phyloP scores from a whole-genome alignment of 371 early-diverging fungal species.

The Lichtheimia hyalospora region DNA sequence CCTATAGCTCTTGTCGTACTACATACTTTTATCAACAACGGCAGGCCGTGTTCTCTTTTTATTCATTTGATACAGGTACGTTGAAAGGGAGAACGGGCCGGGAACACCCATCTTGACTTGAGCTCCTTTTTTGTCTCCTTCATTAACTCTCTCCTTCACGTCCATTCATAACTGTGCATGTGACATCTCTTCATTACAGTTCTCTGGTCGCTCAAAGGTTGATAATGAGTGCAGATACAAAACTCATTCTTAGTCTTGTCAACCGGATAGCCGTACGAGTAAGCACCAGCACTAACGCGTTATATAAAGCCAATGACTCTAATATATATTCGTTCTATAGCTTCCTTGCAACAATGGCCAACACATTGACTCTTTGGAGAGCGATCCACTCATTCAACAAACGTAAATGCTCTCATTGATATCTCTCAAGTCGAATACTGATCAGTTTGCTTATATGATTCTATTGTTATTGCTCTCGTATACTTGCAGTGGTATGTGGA shows the following conservation, averaged over 20 bases:
- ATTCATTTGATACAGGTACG: neutral
- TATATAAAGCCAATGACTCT: too few relatives aligned
- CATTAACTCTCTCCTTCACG: conserved; percentile 4
- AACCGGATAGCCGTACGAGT: conserved; percentile 54
- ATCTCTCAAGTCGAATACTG: neutral
- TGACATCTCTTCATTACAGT: neutral
- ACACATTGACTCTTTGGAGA: conserved; percentile 56
- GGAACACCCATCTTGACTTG: neutral
- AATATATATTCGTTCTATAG: conserved; percentile 20
- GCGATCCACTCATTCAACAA: conserved; percentile 67
- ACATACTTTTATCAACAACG: too few relatives aligned
- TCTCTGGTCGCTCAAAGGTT: neutral
- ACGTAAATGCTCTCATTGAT: conserved; percentile 18
- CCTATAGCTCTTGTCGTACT: too few relatives aligned
- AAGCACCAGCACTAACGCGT: conserved; percentile 7
- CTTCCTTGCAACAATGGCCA: conserved; percentile 62
- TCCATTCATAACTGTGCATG: conserved; percentile 2
- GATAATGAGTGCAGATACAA: conserved; percentile 45
- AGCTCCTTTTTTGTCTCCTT: conserved; percentile 2
- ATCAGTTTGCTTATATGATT: neutral
- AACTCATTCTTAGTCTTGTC: conserved; percentile 50
- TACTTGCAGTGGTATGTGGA: neutral
- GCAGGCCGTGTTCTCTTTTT: conserved; percentile 3
- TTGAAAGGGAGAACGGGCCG: too few relatives aligned
- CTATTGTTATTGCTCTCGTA: neutral